Conservation (phyloP, 352 stramenopile species). For the Globisporangium paddicum region DNA sequence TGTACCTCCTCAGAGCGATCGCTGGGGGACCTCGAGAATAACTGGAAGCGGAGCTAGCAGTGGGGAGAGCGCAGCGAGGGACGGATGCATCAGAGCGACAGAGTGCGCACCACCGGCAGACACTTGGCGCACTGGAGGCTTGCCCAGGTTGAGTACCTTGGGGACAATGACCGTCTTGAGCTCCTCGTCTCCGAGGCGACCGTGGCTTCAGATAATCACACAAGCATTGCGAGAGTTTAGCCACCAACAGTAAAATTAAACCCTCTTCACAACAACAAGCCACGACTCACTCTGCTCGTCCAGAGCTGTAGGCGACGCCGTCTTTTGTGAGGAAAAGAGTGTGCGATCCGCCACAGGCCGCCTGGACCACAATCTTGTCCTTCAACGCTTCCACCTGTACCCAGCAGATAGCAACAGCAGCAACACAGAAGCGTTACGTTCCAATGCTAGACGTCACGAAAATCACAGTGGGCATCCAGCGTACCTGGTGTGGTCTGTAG, state of each 20-base stretch:
- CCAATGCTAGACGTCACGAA: not conserved
- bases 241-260: not conserved
- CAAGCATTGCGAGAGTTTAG: not conserved
- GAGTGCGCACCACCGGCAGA: conserved; percentile 74
- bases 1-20: conserved; percentile 7
- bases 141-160: conserved; percentile 45
- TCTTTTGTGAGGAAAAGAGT: conserved; percentile 86
- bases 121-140: conserved; percentile 58
- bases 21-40: conserved; percentile 19
- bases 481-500: conserved; percentile 54
- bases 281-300: conserved; percentile 71
- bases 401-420: not conserved
- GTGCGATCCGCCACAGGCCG: conserved; percentile 76
- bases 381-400: conserved; percentile 63
- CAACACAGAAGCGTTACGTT: not conserved
- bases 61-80: conserved; percentile 47
- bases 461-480: not conserved
- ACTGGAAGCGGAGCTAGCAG: conserved; percentile 45
- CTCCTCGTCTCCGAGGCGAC: conserved; percentile 51
- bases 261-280: not conserved
- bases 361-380: conserved; percentile 60
- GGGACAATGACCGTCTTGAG: conserved; percentile 52
- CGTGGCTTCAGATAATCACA: conserved; percentile 37
- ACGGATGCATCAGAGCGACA: conserved; percentile 62
- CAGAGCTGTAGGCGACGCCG: conserved; percentile 78